Percentiles rank a stretch among this genome's conserved stretches.
These are phyloP conservation scores for Aspergillus pseudonomiae DNA, from an alignment of 2,329 filamentous ascomycete species.

Conservation along the genomic window DNA sequence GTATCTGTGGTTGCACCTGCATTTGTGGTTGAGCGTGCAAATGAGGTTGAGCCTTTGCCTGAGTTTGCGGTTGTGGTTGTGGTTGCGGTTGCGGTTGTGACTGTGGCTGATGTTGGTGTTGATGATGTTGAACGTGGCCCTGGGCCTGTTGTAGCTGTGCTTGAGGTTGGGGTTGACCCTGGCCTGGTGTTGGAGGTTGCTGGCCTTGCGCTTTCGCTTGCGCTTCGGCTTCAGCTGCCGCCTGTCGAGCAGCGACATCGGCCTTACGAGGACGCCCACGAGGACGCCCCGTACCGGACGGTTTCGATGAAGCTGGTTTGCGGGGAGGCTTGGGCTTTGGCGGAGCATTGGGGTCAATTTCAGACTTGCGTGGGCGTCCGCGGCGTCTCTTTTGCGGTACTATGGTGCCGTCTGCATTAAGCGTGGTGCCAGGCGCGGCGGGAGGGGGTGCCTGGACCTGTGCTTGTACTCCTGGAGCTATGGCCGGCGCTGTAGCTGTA, in stretches of 20 bases:
- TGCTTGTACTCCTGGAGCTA: not conserved
- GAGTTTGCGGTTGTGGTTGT: conserved; percentile 4
- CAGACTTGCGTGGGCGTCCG: conserved; percentile 29
- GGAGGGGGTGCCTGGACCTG: not conserved
- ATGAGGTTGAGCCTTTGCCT: conserved; percentile 2
- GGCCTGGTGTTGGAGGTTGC: not conserved
- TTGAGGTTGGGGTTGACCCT: conserved; percentile 13
- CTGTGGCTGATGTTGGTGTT: not conserved
- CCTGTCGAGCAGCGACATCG: conserved; percentile 33
- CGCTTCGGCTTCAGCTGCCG: conserved; percentile 13
- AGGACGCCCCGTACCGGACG: conserved; percentile 34
- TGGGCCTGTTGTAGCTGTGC: not conserved
- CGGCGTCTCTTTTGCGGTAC: conserved; percentile 27
- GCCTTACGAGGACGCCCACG: conserved; percentile 39
- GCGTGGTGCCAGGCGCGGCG: conserved; percentile 8
- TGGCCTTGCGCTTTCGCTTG: conserved; percentile 12
- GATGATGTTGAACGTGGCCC: not conserved
- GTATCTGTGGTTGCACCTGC: conserved; percentile 3
- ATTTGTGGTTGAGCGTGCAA: conserved; percentile 13
- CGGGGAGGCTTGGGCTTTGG: conserved; percentile 26
- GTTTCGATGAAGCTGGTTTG: conserved; percentile 22
- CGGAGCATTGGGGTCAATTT: conserved; percentile 19
- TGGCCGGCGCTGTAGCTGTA: not conserved
- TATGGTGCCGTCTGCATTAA: conserved; percentile 21
- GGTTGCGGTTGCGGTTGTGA: not conserved